Evolutionary conservation across 2,329 filamentous ascomycete species (phyloP).

Genomic region (Colletotrichum musae): DNA sequence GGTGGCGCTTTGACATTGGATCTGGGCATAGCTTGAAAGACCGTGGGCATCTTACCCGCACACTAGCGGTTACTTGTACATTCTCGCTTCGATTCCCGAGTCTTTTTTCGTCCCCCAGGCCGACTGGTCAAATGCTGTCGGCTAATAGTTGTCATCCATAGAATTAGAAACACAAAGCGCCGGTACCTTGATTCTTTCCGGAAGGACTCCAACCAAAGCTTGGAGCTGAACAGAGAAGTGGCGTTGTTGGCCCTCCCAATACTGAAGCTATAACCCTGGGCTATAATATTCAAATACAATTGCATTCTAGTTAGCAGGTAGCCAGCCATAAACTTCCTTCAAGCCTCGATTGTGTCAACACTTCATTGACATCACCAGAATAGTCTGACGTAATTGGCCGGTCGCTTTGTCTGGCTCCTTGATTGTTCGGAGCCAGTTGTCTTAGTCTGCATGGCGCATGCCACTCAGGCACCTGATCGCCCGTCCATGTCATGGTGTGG

Average conservation of each 20-base stretch:
- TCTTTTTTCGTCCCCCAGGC: too few relatives aligned
- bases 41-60: not conserved
- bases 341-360: not conserved
- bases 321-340: not conserved
- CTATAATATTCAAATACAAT: too few relatives aligned
- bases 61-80: not conserved
- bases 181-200: too few relatives aligned
- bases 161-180: too few relatives aligned
- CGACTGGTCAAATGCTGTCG: too few relatives aligned
- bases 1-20: not conserved
- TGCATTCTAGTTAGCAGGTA: not conserved
- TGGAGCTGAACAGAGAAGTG: too few relatives aligned
- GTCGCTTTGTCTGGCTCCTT: not conserved
- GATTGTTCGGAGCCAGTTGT: slow-evolving; percentile 16
- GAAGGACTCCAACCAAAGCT: too few relatives aligned
- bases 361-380: slow-evolving; percentile 3
- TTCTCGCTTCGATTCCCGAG: not conserved
- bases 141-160: too few relatives aligned
- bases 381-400: slow-evolving; percentile 5
- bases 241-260: too few relatives aligned
- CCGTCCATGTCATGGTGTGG: slow-evolving; percentile 24
- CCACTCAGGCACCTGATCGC: slow-evolving; percentile 2
- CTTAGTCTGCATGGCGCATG: slow-evolving; percentile 32
- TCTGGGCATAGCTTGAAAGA: not conserved
- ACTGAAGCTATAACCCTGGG: too few relatives aligned